Evolutionary conservation across 305 asterid genomes (phyloP), one percentile per base, ranked within the genome.

Genomic region (Solanum aculeatissimum): DNA sequence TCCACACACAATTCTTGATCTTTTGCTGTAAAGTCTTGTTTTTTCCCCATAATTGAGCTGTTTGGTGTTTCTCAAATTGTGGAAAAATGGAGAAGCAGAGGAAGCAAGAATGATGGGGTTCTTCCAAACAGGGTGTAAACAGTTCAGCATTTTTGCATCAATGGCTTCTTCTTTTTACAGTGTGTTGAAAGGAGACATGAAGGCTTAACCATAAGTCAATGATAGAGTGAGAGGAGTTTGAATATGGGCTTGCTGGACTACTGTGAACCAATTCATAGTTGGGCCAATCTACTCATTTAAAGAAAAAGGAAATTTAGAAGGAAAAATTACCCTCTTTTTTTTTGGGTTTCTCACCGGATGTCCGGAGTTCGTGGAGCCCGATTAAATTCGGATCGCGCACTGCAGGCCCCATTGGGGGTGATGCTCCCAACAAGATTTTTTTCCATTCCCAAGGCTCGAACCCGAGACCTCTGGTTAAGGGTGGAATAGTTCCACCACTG

Each of bases 1-100:
- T 1, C 92, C 96, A 69, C 90, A 83, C 88, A 90, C 82, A 72
- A 57, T 38, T 84, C 42, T 84, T 72, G 75, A 57, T 86, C 86
- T 85, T 68, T 87, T 78, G 74, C 57, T 40, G 3, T 68, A 40
- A 83, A 35, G 35, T 25, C 55, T 72, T 68, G 80, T 84, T 54
- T 82, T 78, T 84, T 32, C 86, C 43, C 51, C 74, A 80, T 11
- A 69, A 7, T 88, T 90, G 81, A 88, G 85, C 72, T 83, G 89
- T 78, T 83, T 43, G 51, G 86, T 81, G 65, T 86, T 89, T 86
- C 88, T 75, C 80, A 72, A 69, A 81, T 23, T 29, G 19, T 49
- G 85, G 54, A 57, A 81, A 10, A 58, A 53, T 51, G 29, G 69
- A n/a, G 90, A 86, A 84, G 70, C 53, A 38, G 93, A 84, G 57